Conservation (phyloP, 176 grass and related monocot genomes). For the Musa beccarii region DNA sequence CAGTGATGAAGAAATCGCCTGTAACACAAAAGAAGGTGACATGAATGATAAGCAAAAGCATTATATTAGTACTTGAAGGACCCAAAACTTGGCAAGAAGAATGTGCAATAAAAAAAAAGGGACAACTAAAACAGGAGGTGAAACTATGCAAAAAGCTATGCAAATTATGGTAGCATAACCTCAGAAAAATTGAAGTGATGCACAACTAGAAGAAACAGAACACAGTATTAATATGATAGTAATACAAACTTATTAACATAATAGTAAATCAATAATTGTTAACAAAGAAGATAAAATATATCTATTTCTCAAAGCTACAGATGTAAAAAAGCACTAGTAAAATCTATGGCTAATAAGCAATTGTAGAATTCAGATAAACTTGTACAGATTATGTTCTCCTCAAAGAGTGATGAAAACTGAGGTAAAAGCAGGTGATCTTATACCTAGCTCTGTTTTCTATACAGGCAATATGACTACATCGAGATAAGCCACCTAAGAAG, state of each 20-base stretch:
- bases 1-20: conserved; percentile 89
- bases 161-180: no score
- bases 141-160: neutral
- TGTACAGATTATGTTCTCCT: no score
- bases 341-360: no score
- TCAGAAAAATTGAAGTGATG: no score
- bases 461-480: no score
- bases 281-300: neutral
- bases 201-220: neutral
- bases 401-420: no score
- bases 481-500: no score
- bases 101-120: neutral
- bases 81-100: neutral
- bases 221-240: neutral
- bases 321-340: no score
- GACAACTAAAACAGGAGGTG: neutral
- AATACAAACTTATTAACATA: neutral
- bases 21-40: conserved; percentile 17
- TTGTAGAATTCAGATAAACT: no score
- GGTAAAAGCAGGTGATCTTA: no score
- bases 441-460: no score
- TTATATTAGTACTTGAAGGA: neutral
- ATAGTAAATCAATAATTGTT: neutral
- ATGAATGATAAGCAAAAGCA: conserved; percentile 2
- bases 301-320: neutral